Base-by-base conservation (phyloP, 257 asterid species). In the Gentiana straminea region DNA sequence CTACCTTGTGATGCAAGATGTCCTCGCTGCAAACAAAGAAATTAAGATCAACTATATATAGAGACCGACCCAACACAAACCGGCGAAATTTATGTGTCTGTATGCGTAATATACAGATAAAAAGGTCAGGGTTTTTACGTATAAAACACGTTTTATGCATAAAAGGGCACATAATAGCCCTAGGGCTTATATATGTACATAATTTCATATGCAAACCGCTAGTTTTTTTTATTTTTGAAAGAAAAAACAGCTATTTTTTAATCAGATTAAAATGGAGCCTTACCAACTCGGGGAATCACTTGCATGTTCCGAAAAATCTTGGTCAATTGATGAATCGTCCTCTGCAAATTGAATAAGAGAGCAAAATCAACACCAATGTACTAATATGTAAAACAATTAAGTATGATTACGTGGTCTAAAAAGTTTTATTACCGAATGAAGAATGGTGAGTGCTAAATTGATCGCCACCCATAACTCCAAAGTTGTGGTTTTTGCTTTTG, bases 401-500 rank as follows among this genome's bases (percentile, higher is more conserved):
- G 11, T 5, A 41, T 2, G 1, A 46, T 8, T 34, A 2, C 2
- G 24, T 24, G 10, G 15, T 44, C 3, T 33, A 50, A 11, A 38
- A 33, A 11, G 41, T 12, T 54, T 37, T 37, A 47, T 64, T 73
- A 84, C 90, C 87, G 32, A 63, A 36, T 9, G 80, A 62, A 49
- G 71, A 52, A 50, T 13, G 24, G 13, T 55, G 38, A 57, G 72
- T 46, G 24, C 45, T 38, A 66, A 44, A 11, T 4, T 33, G 50
- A 58, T 64, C 84, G 57, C 94, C 87, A 55, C 90, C 94, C 94
- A 84, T 84, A 52, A 52, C 47, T 38, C 55, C 57, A 36, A 35
- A 13, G 10, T 32, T 9, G 35, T 41, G 5, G 33, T 37, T 24
- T 57, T 32, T 36, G 34, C 35, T 3, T 43, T 13, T 9, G 45